Evolutionary conservation across 2,329 filamentous ascomycete species (phyloP).

Genomic region (Raffaelea ambrosiae): DNA sequence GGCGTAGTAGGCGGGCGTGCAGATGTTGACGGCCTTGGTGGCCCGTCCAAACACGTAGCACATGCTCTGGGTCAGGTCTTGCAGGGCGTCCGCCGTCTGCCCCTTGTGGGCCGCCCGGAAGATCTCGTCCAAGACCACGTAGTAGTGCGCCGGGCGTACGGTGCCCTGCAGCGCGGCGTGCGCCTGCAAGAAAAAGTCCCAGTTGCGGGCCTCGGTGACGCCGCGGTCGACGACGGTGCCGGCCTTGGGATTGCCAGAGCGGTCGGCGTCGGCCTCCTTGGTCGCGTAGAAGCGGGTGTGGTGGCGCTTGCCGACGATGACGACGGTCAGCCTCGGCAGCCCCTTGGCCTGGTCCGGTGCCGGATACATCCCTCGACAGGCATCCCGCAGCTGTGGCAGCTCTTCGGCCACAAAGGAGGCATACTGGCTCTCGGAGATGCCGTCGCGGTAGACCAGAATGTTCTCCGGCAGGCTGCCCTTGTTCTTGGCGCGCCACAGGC

Average conservation of each 20-base stretch:
- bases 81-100: constrained; percentile 38
- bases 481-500: constrained; percentile 38
- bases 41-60: constrained; percentile 65
- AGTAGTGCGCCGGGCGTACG: constrained; percentile 63
- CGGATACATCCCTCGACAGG: too few species aligned
- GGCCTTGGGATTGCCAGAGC: constrained; percentile 50
- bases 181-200: constrained; percentile 67
- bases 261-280: constrained; percentile 25
- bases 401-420: constrained; percentile 48
- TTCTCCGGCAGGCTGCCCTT: constrained; percentile 59
- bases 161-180: constrained; percentile 66
- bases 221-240: constrained; percentile 68
- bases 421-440: constrained; percentile 69
- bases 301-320: constrained; percentile 70
- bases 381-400: constrained; percentile 21
- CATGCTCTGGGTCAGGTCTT: constrained; percentile 56
- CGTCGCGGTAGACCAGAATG: constrained; percentile 66
- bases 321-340: constrained; percentile 55
- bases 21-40: constrained; percentile 62
- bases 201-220: constrained; percentile 55
- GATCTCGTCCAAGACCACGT: constrained; percentile 50
- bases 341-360: constrained; percentile 52
- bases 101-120: too few species aligned
- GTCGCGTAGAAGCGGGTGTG: constrained; percentile 60
- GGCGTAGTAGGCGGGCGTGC: constrained; percentile 67